Evolutionary conservation across 352 stramenopile species (phyloP), one percentile per base, ranked within the genome.

Genomic region (Phytophthora palmivora): DNA sequence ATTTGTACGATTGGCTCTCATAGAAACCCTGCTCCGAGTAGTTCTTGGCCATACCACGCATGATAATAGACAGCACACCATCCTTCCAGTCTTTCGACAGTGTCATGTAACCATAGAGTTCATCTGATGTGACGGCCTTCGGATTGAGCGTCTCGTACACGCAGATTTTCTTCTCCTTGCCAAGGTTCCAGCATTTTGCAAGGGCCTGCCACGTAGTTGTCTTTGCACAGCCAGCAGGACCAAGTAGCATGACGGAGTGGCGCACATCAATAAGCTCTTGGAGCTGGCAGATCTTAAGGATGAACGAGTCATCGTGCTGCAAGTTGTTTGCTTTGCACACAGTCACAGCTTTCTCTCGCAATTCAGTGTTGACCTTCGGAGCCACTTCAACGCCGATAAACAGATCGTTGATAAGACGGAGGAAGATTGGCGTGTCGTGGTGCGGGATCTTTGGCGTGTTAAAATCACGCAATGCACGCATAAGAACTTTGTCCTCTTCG

Each of bases 361-460:
- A 66, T 43, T 82, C 78, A 30, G 94, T 78, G 65, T 99, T 97
- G 6, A 98, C 93, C 51, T 98, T 98, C 0, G 92, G 92, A 14
- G 96, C 88, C 28, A 98, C 95, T 57, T 97, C 94, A 16, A 98
- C 80, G 15, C 96, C 96, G 50, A 98, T 98, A 58, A 96, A 96
- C 43, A 96, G 43, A 52, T 96, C 88, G 16, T 85, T 88, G 34
- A 96, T 95, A 12, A 96, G 70, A 4, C 88, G 86, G 16, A 96
- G 57, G 68, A 96, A 96, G 54, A 95, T 95, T 0, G 87, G 83
- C n/a, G 85, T 94, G 54, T 96, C 88, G 53, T 94, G 84, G 37
- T 93, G 82, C 18, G 88, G 86, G 50, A 96, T 95, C 69, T 96
- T 95, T 0, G 87, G 87, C 2, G 87, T 95, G 64, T 95, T 96